Percentiles rank a stretch among this genome's conserved stretches.
Conservation (phyloP, 345 rosid species). For the Citrus medica region DNA sequence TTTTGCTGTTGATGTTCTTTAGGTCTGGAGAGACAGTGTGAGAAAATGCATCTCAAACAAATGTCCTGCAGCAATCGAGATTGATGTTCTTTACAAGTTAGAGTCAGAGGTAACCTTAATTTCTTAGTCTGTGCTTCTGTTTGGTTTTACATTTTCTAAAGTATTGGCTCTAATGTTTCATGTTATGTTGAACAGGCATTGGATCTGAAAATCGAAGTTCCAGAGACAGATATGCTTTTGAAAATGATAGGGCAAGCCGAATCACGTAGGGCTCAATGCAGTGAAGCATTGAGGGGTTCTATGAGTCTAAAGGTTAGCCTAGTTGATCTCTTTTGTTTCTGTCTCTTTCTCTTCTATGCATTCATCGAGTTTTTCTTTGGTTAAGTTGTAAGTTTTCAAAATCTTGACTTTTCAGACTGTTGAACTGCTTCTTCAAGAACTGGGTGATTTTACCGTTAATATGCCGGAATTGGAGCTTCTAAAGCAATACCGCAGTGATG, state of each 20-base stretch:
- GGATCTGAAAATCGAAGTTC: slow-evolving; percentile 70
- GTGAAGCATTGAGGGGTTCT: slow-evolving; percentile 49
- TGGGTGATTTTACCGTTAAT: slow-evolving; percentile 41
- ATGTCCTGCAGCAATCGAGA: slow-evolving; percentile 36
- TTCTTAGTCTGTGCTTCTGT: slow-evolving; percentile 2
- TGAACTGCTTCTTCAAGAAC: slow-evolving; percentile 56
- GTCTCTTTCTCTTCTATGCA: background rate
- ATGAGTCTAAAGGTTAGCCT: slow-evolving; percentile 48
- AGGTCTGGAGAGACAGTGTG: slow-evolving; percentile 61
- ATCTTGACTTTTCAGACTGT: slow-evolving; percentile 44
- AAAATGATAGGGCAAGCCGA: slow-evolving; percentile 54
- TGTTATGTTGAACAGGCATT: slow-evolving; percentile 41
- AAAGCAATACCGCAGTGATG: slow-evolving; percentile 57
- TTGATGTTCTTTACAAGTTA: slow-evolving; percentile 65
- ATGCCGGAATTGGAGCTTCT: slow-evolving; percentile 70
- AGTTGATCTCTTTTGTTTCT: slow-evolving; percentile 2
- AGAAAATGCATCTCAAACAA: slow-evolving; percentile 41
- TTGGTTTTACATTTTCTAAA: slow-evolving; percentile 7
- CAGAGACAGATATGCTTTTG: slow-evolving; percentile 54
- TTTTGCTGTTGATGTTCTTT: slow-evolving; percentile 22
- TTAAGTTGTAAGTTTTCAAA: background rate
- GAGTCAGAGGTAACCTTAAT: slow-evolving; percentile 61
- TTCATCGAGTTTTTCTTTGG: slow-evolving; percentile 2
- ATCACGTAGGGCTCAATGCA: slow-evolving; percentile 53
- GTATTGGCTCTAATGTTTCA: slow-evolving; percentile 8